Base-by-base conservation (phyloP, 208 protist genomes). In the Leishmania aethiopica region DNA sequence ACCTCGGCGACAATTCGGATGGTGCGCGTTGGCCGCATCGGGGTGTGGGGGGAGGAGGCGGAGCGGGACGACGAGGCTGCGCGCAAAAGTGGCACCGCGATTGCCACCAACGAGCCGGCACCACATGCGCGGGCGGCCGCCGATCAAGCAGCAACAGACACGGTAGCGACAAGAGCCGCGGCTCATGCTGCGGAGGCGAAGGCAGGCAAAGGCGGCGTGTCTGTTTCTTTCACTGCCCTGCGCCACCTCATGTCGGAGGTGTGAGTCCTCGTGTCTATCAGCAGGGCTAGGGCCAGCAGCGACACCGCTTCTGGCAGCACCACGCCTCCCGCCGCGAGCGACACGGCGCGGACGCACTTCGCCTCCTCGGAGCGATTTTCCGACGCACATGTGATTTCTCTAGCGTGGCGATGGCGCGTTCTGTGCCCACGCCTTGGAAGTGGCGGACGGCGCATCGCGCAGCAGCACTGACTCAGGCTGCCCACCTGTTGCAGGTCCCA, bases 191-290 rank as follows among this genome's bases (percentile, higher is more conserved):
- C 8, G 53, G 75, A 66, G 53, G 35, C 25, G n/a, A 53, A 17
- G 47, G 73, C n/a, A 37, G 49, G 32, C 49, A n/a, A 53, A n/a
- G 10, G 6, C 8, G 73, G 28, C 62, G 77, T 86, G 37, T 79
- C 78, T 35, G 78, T 86, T 53, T 79, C 78, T 37, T 71, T 82
- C 47, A 72, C 78, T 15, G 78, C 78, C 35, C 49, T 86, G 73
- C 82, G 78, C 13, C 78, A 37, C 2, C 42, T 86, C 13, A 86
- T 86, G 82, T 53, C 78, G 37, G 78, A 79, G 13, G 82, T 79
- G 32, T 86, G 78, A 28, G 77, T 45, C 0, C 74, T 78, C 7
- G 73, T 82, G 40, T 47, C 72, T 32, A 66, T 82, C 17, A 69
- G 74, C 17, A 72, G 73, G 11, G 77, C n/a, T 74, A 82, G 70